These are phyloP conservation scores for Gossypium australe DNA, from an alignment of 345 rosid species.

Conservation along the genomic window DNA sequence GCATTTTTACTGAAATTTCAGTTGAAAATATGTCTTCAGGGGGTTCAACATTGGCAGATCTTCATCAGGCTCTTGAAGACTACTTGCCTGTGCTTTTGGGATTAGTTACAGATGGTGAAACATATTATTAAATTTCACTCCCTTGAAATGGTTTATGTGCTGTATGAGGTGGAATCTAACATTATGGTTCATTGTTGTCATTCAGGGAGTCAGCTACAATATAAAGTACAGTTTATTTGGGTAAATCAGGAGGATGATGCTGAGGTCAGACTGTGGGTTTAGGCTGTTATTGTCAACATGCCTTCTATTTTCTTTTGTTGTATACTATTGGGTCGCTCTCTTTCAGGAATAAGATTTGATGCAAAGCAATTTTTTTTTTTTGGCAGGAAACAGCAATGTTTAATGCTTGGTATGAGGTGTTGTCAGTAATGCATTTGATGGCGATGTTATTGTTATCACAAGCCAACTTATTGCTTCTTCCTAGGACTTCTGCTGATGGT, in stretches of 20 bases:
- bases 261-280: conserved; percentile 48
- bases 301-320: conserved; percentile 4
- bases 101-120: conserved; percentile 75
- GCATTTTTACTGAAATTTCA: conserved; percentile 13
- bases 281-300: neutral
- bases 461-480: conserved; percentile 88
- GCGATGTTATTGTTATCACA: conserved; percentile 85
- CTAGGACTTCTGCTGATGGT: conserved; percentile 75
- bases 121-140: conserved; percentile 3
- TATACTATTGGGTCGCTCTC: conserved; percentile 12
- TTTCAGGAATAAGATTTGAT: conserved; percentile 13
- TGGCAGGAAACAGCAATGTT: conserved; percentile 84
- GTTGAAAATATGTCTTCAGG: conserved; percentile 39
- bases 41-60: conserved; percentile 91
- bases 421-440: conserved; percentile 96
- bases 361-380: conserved; percentile 5
- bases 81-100: conserved; percentile 93
- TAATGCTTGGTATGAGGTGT: conserved; percentile 92
- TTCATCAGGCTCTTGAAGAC: conserved; percentile 94
- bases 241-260: conserved; percentile 90
- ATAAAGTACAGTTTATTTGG: conserved; percentile 84
- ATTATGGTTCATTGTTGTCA: conserved; percentile 9
- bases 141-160: conserved; percentile 7
- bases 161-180: conserved; percentile 7
- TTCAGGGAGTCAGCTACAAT: conserved; percentile 69